Base-by-base conservation (phyloP, 257 asterid species). In the Nicotiana paniculata region DNA sequence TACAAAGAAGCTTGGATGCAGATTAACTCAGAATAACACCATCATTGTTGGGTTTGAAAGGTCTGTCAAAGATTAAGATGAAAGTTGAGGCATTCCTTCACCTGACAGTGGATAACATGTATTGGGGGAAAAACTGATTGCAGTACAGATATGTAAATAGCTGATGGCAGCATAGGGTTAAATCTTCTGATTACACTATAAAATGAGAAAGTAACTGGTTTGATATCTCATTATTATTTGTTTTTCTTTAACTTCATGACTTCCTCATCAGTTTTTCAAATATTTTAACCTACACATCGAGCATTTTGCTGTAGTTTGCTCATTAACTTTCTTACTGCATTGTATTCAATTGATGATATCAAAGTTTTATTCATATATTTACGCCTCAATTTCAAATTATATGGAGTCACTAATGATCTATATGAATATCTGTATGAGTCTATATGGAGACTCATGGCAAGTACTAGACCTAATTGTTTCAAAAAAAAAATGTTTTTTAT, bases 91-190 rank as follows among this genome's bases (percentile, higher is more conserved):
- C 63, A 48, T 26, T 74, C 63, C 53, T 72, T 74, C 53, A 74
- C 79, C 43, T 74, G 62, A 74, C 63, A 13, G 62, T 74, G 79
- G 79, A 74, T 46, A 74, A 55, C n/a, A 55, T 55, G 61, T 55
- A 55, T 17, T 16, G 24, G 21, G 3, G 59, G 4, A 54, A 54
- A 54, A 18, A 74, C 16, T 74, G 61, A 6, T 74, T 8, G n/a
- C 79, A 26, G 79, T 74, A 74, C 79, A 74, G n/a, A 74, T 62
- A 74, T 74, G 79, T 48, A 74, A 74, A 74, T 74, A 74, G 79
- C 51, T 74, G 63, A 15, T 74, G 15, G 21, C 63, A 74, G 28
- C 62, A 74, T 51, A 74, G 63, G 61, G 26, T 26, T 13, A 30
- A 74, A 5, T 74, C 26, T 48, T 48, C 62, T 74, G 43, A 51